Conservation (phyloP, 2,329 filamentous ascomycete genomes). For the Fusarium sp. region DNA sequence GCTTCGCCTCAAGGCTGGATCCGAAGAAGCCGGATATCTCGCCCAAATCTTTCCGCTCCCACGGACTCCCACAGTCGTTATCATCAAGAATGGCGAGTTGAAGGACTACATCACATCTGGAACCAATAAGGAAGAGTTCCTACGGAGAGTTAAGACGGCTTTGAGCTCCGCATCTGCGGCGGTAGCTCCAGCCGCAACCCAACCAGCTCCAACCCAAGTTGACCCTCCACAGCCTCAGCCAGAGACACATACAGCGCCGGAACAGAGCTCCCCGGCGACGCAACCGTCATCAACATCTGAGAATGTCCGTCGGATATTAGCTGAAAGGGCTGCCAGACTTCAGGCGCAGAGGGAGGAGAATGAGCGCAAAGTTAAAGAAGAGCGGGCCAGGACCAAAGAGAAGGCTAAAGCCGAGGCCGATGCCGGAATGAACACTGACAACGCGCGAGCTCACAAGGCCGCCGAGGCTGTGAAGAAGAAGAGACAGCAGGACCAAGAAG, state of each 20-base stretch:
- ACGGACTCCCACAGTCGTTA: constrained; percentile 79
- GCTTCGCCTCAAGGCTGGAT: constrained; percentile 76
- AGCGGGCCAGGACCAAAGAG: constrained; percentile 59
- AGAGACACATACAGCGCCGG: constrained; percentile 28
- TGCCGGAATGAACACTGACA: constrained; percentile 47
- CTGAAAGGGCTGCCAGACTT: constrained; percentile 62
- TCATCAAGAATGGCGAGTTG: constrained; percentile 82
- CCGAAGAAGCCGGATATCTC: constrained; percentile 83
- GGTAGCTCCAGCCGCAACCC: constrained; percentile 23
- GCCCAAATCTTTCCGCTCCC: constrained; percentile 85
- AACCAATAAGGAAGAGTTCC: constrained; percentile 73
- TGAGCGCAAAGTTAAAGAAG: constrained; percentile 62
- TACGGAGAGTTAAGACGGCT: constrained; percentile 54
- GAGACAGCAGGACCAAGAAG: constrained; percentile 73
- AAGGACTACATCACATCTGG: constrained; percentile 79
- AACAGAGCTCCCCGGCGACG: constrained; percentile 36
- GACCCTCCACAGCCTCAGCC: constrained; percentile 34
- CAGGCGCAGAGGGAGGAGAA: constrained; percentile 56
- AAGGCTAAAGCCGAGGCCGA: constrained; percentile 58
- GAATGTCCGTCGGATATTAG: constrained; percentile 54
- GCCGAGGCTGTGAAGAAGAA: constrained; percentile 69
- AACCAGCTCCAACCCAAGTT: constrained; percentile 29
- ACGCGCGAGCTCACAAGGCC: constrained; percentile 56
- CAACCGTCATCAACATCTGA: constrained; percentile 46
- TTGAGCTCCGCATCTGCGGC: constrained; percentile 46